phyloP scores from a whole-genome alignment of 2,329 filamentous ascomycete genomes.

The Capronia epimyces region DNA sequence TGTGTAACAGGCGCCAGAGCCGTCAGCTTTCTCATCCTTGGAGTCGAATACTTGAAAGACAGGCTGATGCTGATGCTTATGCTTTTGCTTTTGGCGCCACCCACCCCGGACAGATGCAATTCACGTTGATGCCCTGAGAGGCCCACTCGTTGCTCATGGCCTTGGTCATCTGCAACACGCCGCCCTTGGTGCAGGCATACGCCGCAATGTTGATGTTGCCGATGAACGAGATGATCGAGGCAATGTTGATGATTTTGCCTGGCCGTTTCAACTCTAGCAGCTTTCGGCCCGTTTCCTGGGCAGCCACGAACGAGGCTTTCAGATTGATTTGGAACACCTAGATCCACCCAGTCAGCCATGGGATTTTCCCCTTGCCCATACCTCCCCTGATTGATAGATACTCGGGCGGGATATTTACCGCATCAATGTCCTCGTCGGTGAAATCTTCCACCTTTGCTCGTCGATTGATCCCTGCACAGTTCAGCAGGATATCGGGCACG shows the following conservation, averaged over 20 bases:
- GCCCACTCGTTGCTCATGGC: conserved; percentile 82
- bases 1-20: conserved; percentile 33
- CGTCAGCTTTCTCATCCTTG: neutral
- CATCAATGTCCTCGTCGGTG: conserved; percentile 69
- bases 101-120: conserved; percentile 18
- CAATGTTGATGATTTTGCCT: conserved; percentile 69
- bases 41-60: too few species aligned
- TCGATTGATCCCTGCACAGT: conserved; percentile 80
- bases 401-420: conserved; percentile 32
- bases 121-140: conserved; percentile 64
- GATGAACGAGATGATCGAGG: conserved; percentile 73
- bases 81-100: neutral
- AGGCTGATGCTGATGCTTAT: neutral
- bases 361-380: neutral
- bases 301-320: conserved; percentile 69
- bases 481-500: conserved; percentile 71
- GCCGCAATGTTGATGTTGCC: conserved; percentile 82
- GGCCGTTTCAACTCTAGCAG: conserved; percentile 52
- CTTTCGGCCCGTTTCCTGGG: conserved; percentile 70
- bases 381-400: neutral
- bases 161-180: conserved; percentile 77
- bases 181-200: conserved; percentile 80
- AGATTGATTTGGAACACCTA: conserved; percentile 78
- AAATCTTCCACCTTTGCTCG: conserved; percentile 69
- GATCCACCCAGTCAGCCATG: neutral